A percentile compares a stretch with the other conserved stretches of the same genome.
These are phyloP conservation scores for Sclerotinia spermophila DNA, from an alignment of 2,329 filamentous ascomycete genomes.

Conservation along the genomic window DNA sequence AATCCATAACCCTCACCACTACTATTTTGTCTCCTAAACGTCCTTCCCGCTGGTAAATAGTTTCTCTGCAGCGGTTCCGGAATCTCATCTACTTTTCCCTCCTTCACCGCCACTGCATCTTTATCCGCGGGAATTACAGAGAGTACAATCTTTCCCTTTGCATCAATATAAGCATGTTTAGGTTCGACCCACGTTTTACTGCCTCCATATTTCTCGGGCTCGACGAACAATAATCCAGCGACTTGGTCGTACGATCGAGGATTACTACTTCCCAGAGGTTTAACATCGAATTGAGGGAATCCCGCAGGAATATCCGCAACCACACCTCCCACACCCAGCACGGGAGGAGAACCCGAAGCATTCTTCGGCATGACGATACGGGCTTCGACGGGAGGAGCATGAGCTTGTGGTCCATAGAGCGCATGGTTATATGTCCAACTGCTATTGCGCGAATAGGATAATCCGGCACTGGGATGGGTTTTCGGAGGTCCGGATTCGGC, in stretches of 20 bases:
- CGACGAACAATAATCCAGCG: constrained; percentile 29
- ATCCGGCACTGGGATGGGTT: constrained; percentile 62
- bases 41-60: not conserved
- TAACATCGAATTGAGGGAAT: constrained; percentile 6
- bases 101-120: constrained; percentile 32
- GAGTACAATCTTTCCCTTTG: constrained; percentile 33
- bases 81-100: constrained; percentile 30
- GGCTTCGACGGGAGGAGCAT: constrained; percentile 50
- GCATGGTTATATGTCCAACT: constrained; percentile 57
- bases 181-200: constrained; percentile 35
- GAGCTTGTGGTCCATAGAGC: constrained; percentile 54
- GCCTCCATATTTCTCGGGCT: constrained; percentile 34
- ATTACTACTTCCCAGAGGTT: not conserved
- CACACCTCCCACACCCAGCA: constrained; percentile 36
- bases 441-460: constrained; percentile 56
- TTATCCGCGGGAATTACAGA: constrained; percentile 28
- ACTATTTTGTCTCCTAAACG: not conserved
- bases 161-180: constrained; percentile 31
- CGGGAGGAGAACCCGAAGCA: constrained; percentile 31
- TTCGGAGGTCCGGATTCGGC: constrained; percentile 49
- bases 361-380: constrained; percentile 52
- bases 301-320: constrained; percentile 29
- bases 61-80: not conserved
- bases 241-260: not conserved
- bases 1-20: constrained; percentile 13